Conservation (phyloP, 129 eudicot species). For the Deinandra increscens region DNA sequence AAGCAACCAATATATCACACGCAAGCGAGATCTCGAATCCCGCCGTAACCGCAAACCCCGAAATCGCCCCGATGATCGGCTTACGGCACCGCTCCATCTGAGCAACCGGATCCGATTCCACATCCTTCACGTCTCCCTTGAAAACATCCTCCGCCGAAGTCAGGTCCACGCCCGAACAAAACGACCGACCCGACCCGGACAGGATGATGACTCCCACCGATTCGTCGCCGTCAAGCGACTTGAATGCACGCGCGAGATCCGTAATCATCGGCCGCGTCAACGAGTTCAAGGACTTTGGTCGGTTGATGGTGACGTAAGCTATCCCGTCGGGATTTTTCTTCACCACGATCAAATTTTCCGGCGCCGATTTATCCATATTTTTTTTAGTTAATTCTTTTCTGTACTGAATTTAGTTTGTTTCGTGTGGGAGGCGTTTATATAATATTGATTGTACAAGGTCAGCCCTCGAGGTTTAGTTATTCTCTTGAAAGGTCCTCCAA, state of each 20-base stretch:
- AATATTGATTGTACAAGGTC: not conserved
- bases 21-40: constrained; percentile 95
- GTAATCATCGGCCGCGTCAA: constrained; percentile 70
- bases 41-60: constrained; percentile 93
- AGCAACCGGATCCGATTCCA: constrained; percentile 63
- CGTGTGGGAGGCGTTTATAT: not conserved
- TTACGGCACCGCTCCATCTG: constrained; percentile 91
- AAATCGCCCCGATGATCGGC: constrained; percentile 80
- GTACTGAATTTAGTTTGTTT: not conserved
- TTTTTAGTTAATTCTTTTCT: not conserved
- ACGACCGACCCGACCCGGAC: constrained; percentile 83
- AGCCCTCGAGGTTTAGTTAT: not conserved
- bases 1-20: constrained; percentile 82
- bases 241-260: constrained; percentile 65
- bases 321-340: constrained; percentile 54
- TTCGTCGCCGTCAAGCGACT: constrained; percentile 54
- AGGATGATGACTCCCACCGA: constrained; percentile 71
- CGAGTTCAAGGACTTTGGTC: constrained; percentile 83
- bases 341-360: constrained; percentile 55
- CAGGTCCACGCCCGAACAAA: constrained; percentile 95
- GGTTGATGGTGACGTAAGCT: constrained; percentile 67
- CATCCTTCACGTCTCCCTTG: constrained; percentile 85
- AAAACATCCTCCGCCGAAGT: constrained; percentile 95
- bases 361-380: constrained; percentile 40
- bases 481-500: not conserved